Percentiles rank a stretch among this genome's conserved stretches.
Evolutionary conservation across 1,284 basidiomycete species (phyloP).

Genomic region (Sparassis latifolia): DNA sequence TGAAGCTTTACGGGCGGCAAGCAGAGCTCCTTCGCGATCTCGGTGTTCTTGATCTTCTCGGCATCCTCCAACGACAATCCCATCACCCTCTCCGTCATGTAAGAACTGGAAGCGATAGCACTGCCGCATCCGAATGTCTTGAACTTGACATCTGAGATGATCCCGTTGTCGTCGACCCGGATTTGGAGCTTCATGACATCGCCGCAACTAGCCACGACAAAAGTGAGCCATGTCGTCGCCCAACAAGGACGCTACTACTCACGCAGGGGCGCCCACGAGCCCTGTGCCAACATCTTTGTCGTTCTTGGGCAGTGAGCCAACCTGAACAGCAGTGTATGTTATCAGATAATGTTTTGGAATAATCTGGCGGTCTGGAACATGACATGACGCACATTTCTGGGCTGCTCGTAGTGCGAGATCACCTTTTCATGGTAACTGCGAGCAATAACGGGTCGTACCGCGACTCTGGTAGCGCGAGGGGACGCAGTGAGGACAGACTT

Average conservation of each 20-base stretch:
- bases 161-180: conserved; percentile 88
- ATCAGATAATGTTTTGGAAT: conserved; percentile 47
- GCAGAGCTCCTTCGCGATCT: conserved; percentile 95
- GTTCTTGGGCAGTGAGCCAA: conserved; percentile 91
- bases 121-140: conserved; percentile 98
- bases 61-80: conserved; percentile 93
- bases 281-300: conserved; percentile 94
- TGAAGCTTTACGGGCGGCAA: conserved; percentile 96
- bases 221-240: conserved; percentile 6
- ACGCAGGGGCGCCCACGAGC: conserved; percentile 96
- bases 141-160: conserved; percentile 99
- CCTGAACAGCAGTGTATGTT: conserved; percentile 46
- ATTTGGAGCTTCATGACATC: conserved; percentile 99
- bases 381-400: conserved; percentile 74
- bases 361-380: conserved; percentile 17
- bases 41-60: conserved; percentile 96
- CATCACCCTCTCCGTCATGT: conserved; percentile 98
- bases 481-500: conserved; percentile 41
- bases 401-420: conserved; percentile 93
- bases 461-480: conserved; percentile 34
- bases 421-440: conserved; percentile 90
- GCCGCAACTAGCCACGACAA: conserved; percentile 49
- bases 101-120: conserved; percentile 94
- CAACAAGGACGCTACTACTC: conserved; percentile 34
- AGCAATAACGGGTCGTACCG: conserved; percentile 41